Conservation (phyloP, 306 rosid genomes). For the Comarum palustre region DNA sequence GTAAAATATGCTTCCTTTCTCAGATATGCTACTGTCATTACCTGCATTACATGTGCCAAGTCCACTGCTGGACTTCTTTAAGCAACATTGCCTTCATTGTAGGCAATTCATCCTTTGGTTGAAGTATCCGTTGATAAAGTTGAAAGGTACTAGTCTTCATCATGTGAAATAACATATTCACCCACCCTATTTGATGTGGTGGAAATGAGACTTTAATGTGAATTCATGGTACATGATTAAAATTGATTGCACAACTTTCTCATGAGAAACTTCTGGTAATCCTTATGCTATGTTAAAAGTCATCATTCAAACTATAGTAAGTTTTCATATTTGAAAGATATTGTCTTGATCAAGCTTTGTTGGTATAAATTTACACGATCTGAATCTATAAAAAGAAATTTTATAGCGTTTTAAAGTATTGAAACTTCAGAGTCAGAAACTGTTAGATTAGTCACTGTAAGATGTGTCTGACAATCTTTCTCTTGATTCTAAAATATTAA, state of each 20-base stretch:
- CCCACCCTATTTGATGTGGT: neutral
- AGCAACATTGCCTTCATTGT: neutral
- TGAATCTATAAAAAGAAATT: fast-evolving
- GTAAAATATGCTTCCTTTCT: slow-evolving; percentile 8
- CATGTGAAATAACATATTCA: neutral
- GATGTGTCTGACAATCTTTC: neutral
- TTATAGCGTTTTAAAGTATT: neutral
- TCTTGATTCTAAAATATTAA: too few relatives aligned
- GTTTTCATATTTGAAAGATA: too few relatives aligned
- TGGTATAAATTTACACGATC: neutral
- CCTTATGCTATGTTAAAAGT: neutral
- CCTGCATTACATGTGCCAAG: slow-evolving; percentile 8
- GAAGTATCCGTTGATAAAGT: neutral
- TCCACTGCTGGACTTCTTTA: neutral
- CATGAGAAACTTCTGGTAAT: neutral
- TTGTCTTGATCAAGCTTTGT: too few relatives aligned
- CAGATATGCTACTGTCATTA: neutral
- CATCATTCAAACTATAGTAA: neutral
- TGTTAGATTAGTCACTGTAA: neutral
- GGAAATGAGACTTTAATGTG: neutral
- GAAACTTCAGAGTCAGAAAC: neutral
- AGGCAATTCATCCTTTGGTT: neutral
- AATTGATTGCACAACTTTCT: neutral
- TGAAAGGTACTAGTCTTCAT: neutral
- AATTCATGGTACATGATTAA: neutral